Evolutionary conservation across 2,329 filamentous ascomycete species (phyloP).

Genomic region (Botrytis medusae): DNA sequence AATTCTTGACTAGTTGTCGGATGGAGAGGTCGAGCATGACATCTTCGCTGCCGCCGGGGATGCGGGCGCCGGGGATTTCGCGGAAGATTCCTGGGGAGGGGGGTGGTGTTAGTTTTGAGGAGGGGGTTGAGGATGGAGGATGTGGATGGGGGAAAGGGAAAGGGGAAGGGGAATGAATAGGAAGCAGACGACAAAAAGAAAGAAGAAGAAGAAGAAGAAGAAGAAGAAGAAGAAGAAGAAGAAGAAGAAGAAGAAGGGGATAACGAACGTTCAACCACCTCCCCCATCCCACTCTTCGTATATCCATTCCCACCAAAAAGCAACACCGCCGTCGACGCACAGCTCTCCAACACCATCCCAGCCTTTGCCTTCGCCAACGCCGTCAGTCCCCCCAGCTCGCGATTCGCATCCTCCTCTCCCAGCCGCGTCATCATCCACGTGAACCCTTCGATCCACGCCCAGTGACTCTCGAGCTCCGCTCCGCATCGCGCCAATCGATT

Average conservation of each 20-base stretch:
- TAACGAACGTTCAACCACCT: slow-evolving; percentile 65
- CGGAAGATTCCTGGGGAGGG: slow-evolving; percentile 54
- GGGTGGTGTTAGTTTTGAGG: neutral
- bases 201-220: neutral
- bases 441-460: slow-evolving; percentile 72
- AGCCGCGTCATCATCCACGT: slow-evolving; percentile 66
- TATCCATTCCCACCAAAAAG: slow-evolving; percentile 75
- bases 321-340: slow-evolving; percentile 66
- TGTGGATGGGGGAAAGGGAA: neutral
- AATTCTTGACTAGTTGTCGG: slow-evolving; percentile 70
- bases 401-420: slow-evolving; percentile 57
- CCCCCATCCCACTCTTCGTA: slow-evolving; percentile 67
- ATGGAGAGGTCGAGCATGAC: slow-evolving; percentile 70
- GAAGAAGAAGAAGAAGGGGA: neutral
- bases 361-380: slow-evolving; percentile 71
- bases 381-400: slow-evolving; percentile 68
- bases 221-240: neutral
- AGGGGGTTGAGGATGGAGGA: too few relatives aligned
- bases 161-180: neutral
- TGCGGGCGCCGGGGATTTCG: slow-evolving; percentile 61
- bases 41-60: slow-evolving; percentile 71
- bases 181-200: too few relatives aligned
- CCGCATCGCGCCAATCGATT: neutral
- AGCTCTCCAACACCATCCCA: slow-evolving; percentile 70
- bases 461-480: slow-evolving; percentile 64